Percentiles rank a stretch among this genome's conserved stretches.
Conservation (phyloP, 2,329 filamentous ascomycete genomes). For the Fusarium concolor region DNA sequence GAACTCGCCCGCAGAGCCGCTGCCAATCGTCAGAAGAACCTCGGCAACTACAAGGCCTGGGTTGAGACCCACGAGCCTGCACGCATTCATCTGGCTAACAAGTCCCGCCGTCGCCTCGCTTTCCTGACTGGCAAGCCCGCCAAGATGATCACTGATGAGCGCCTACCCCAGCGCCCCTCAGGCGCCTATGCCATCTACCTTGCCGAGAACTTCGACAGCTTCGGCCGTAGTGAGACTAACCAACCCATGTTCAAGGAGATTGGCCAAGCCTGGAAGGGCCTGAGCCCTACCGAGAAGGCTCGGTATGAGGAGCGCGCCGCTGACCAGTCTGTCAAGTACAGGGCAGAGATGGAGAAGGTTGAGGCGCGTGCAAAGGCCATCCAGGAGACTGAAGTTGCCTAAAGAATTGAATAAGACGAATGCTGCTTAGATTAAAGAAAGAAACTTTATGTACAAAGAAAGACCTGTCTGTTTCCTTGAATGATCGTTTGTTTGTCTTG, state of each 20-base stretch:
- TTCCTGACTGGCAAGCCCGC: conserved; percentile 53
- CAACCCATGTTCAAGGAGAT: conserved; percentile 39
- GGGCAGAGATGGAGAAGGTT: conserved; percentile 43
- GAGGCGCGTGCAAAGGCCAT: conserved; percentile 48
- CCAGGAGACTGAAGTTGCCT: conserved; percentile 37
- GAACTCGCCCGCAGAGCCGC: conserved; percentile 49
- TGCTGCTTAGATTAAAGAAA: neutral
- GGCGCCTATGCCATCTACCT: conserved; percentile 54
- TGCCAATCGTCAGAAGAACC: conserved; percentile 58
- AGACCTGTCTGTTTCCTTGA: neutral
- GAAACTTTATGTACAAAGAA: neutral
- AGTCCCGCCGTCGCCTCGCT: conserved; percentile 53
- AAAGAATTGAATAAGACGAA: conserved; percentile 31
- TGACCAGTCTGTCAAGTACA: conserved; percentile 23
- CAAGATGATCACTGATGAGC: conserved; percentile 58
- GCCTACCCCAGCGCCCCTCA: conserved; percentile 56
- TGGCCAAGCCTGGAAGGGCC: conserved; percentile 56
- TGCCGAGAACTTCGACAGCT: conserved; percentile 53
- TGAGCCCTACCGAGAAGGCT: conserved; percentile 57
- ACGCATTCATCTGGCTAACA: conserved; percentile 60
- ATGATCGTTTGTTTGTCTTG: neutral
- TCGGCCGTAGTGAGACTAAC: conserved; percentile 31
- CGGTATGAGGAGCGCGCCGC: conserved; percentile 51
- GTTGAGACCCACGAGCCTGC: conserved; percentile 56
- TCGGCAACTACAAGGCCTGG: conserved; percentile 59